A percentile compares a stretch with the other conserved stretches of the same genome.
Conservation (phyloP, 768 basidiomycete species). For the Lanmaoa pseudosensibilis region DNA sequence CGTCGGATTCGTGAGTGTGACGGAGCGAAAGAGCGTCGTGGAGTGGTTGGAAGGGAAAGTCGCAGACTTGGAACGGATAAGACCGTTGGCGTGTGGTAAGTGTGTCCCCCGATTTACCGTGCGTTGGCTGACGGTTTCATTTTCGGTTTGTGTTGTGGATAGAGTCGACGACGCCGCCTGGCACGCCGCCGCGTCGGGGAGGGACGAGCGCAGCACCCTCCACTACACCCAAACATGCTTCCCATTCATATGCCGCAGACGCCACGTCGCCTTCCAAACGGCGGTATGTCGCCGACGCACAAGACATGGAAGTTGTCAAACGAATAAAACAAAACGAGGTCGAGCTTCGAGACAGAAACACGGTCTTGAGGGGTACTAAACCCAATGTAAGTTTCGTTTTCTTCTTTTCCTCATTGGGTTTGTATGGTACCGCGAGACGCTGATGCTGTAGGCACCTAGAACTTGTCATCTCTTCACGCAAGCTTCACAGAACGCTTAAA, state of each 20-base stretch:
- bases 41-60: slow-evolving; percentile 77
- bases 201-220: slow-evolving; percentile 19
- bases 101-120: neutral
- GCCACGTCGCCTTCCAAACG: slow-evolving; percentile 58
- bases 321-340: slow-evolving; percentile 71
- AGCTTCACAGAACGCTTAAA: slow-evolving; percentile 78
- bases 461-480: slow-evolving; percentile 69
- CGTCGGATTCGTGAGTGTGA: slow-evolving; percentile 79
- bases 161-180: slow-evolving; percentile 63
- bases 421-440: neutral
- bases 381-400: slow-evolving; percentile 59
- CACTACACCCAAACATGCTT: slow-evolving; percentile 22
- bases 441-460: slow-evolving; percentile 45
- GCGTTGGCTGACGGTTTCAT: neutral
- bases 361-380: slow-evolving; percentile 80
- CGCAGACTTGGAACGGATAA: slow-evolving; percentile 27
- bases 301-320: slow-evolving; percentile 85
- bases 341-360: slow-evolving; percentile 80
- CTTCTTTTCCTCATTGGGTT: neutral
- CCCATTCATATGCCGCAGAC: slow-evolving; percentile 27
- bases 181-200: slow-evolving; percentile 46
- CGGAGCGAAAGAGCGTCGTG: slow-evolving; percentile 81
- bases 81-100: slow-evolving; percentile 24
- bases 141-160: slow-evolving; percentile 3
- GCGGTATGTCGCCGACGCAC: slow-evolving; percentile 73